A percentile compares a stretch with the other conserved stretches of the same genome.
Evolutionary conservation across 306 rosid species (phyloP).

Genomic region (Vigna radiata): DNA sequence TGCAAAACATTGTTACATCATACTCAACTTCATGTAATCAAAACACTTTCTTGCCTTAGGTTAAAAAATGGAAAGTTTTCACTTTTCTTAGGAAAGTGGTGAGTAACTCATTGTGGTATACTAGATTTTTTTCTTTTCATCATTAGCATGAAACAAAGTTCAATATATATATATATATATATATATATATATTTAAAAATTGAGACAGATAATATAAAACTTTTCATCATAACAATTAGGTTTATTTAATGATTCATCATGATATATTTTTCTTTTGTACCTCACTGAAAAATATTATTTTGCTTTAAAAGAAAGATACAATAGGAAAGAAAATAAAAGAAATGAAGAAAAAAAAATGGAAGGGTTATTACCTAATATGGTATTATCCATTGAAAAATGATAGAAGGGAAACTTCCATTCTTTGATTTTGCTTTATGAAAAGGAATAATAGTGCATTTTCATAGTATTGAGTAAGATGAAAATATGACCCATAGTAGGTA

Average conservation of each 20-base stretch:
- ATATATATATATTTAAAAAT: no score
- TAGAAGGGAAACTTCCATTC: neutral
- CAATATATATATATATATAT: no score
- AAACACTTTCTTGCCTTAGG: neutral
- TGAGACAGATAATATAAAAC: no score
- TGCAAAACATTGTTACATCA: neutral
- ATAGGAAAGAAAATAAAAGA: neutral
- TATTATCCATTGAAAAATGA: neutral
- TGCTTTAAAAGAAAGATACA: no score
- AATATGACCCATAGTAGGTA: neutral
- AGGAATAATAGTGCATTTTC: neutral
- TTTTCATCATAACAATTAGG: no score
- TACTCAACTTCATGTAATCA: neutral
- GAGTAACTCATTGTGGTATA: neutral
- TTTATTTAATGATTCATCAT: neutral
- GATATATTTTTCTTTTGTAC: neutral
- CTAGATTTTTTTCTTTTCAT: neutral
- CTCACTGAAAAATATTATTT: no score
- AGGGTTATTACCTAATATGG: neutral
- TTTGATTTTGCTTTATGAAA: neutral
- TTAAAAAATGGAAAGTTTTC: neutral
- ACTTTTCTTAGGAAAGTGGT: neutral
- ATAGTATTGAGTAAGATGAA: neutral
- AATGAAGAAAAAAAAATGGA: neutral
- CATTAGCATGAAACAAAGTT: no score